Base-by-base conservation (phyloP, 257 asterid genomes). In the Solanum arcanum region DNA sequence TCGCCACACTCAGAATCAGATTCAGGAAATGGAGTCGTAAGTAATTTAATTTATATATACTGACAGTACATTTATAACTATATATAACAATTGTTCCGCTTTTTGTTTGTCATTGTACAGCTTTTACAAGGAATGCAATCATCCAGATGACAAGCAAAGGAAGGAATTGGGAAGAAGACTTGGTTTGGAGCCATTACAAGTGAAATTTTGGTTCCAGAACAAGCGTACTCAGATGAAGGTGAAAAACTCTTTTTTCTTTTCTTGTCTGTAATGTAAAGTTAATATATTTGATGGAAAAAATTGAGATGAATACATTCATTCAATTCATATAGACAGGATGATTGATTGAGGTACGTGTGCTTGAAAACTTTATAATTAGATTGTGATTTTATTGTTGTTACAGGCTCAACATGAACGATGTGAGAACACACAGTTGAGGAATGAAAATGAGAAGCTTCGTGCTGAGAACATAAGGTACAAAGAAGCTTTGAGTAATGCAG, bases 191-290 rank as follows among this genome's bases (percentile, higher is more conserved):
- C 98, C 99, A 10, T 88, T 95, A 92, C 99, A 96, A 87, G 95
- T 96, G 23, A 96, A 96, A 35, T 96, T 96, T 87, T 96, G 99
- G 99, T 96, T 96, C 88, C 99, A 96, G 87, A 96, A 96, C 92
- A 96, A 96, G 89, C 97, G 99, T 12, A 96, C 99, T 0, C 98
- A 94, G 74, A 94, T 93, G 96, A 94, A 94, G 96, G 98, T 93
- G 77, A 86, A 12, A 3, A n/a, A 25, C 4, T 15, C 3, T 15
- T 13, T n/a, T n/a, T 21, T 37, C 56, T 21, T 76, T 44, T 76
- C 12, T 14, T 75, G 6, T 60, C 27, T 41, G 4, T 20, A 23
- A 25, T 73, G 27, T 20, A 12, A 44, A 73, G 80, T 35, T 18
- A 73, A 69, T 69, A 2, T 7, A 16, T 52, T 52, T 10, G 62